These are phyloP conservation scores for Fimicolochytrium jonesii DNA, from an alignment of 192 early-diverging fungal genomes.

Conservation along the genomic window DNA sequence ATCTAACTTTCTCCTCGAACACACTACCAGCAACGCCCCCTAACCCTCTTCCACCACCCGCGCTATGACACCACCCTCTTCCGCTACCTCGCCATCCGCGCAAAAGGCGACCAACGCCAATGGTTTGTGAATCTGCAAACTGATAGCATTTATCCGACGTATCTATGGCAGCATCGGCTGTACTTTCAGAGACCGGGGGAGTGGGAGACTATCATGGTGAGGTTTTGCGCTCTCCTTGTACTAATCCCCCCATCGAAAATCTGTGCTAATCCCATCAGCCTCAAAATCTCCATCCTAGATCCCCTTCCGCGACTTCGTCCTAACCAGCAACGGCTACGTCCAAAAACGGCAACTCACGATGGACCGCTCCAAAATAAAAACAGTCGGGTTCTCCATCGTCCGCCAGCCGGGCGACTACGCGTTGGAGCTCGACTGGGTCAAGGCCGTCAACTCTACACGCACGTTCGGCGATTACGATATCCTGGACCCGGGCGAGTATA, in stretches of 20 bases:
- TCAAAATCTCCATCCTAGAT: conserved; percentile 47
- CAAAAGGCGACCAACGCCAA: conserved; percentile 75
- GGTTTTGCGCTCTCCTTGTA: neutral
- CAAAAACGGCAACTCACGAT: conserved; percentile 83
- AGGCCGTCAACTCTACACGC: conserved; percentile 75
- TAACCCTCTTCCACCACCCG: conserved; percentile 71
- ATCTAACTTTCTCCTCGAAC: neutral
- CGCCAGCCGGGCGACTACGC: conserved; percentile 77
- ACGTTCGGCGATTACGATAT: conserved; percentile 74
- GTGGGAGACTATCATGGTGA: conserved; percentile 88
- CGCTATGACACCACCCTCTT: conserved; percentile 82
- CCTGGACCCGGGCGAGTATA: conserved; percentile 31
- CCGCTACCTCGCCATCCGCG: conserved; percentile 77
- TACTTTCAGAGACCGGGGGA: conserved; percentile 80
- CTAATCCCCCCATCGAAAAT: no score
- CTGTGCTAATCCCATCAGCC: no score
- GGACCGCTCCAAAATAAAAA: conserved; percentile 77
- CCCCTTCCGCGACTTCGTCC: conserved; percentile 88
- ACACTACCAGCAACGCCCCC: conserved; percentile 52
- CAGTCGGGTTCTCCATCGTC: conserved; percentile 85
- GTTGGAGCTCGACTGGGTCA: conserved; percentile 88
- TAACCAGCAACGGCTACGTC: conserved; percentile 85
- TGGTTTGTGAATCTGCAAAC: conserved; percentile 95
- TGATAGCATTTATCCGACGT: conserved; percentile 73
- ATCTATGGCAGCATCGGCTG: conserved; percentile 91